Conservation (phyloP, 331 rosid genomes). For the Ulmus americana region DNA sequence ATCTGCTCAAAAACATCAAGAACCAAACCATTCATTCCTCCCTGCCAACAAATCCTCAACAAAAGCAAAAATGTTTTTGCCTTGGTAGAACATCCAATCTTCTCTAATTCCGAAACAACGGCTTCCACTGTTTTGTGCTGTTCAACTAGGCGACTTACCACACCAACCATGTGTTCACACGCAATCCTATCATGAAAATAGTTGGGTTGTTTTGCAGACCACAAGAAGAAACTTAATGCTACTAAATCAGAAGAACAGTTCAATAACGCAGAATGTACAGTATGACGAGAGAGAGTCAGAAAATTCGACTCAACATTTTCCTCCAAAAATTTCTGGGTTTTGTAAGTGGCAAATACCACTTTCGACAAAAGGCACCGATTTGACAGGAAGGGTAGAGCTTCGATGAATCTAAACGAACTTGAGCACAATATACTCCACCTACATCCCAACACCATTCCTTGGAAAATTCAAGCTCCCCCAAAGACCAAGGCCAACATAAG, state of each 20-base stretch:
- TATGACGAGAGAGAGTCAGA: constrained; percentile 27
- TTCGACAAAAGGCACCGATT: constrained; percentile 10
- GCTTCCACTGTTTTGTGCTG: constrained; percentile 34
- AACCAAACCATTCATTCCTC: constrained; percentile 37
- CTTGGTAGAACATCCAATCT: constrained; percentile 40
- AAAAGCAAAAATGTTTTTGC: constrained; percentile 44
- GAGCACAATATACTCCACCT: constrained; percentile 17
- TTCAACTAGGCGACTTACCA: constrained; percentile 29
- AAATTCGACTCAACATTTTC: neutral
- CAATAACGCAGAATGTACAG: constrained; percentile 32
- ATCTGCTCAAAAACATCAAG: constrained; percentile 42
- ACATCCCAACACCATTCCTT: constrained; percentile 39
- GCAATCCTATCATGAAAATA: constrained; percentile 28
- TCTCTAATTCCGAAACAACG: constrained; percentile 33
- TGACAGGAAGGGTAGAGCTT: constrained; percentile 12
- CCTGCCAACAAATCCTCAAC: constrained; percentile 51
- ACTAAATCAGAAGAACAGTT: constrained; percentile 52
- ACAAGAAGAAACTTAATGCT: constrained; percentile 48
- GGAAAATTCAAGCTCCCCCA: neutral
- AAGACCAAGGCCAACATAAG: too few relatives aligned
- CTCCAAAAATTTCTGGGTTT: neutral
- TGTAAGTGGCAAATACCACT: constrained; percentile 5
- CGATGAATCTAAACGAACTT: constrained; percentile 18
- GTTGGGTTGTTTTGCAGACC: constrained; percentile 42
- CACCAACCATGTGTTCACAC: constrained; percentile 36